phyloP scores from a whole-genome alignment of 2,329 filamentous ascomycete genomes.

The Claviceps fusiformis region DNA sequence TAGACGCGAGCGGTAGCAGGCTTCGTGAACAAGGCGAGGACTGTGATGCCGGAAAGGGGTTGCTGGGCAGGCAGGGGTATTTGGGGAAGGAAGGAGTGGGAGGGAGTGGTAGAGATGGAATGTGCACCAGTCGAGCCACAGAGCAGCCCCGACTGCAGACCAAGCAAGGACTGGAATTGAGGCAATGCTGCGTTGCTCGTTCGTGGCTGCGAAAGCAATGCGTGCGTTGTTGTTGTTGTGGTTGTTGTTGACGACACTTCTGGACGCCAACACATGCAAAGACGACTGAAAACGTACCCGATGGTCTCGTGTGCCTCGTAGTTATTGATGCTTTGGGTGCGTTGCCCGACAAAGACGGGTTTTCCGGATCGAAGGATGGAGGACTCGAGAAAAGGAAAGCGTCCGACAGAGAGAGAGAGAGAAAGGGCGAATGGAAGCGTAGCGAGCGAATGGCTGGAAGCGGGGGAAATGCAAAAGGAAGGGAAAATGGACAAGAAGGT shows the following conservation, averaged over 20 bases:
- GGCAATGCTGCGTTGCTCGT: neutral
- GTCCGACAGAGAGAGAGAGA: conserved; percentile 1
- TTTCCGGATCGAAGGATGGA: neutral
- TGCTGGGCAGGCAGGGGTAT: neutral
- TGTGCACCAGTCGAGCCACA: neutral
- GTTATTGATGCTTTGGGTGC: neutral
- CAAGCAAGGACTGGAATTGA: neutral
- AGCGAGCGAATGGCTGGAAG: conserved; percentile 27
- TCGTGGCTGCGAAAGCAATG: neutral
- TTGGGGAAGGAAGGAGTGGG: conserved; percentile 1
- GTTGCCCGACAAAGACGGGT: neutral
- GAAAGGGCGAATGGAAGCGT: conserved; percentile 13
- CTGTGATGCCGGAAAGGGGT: neutral
- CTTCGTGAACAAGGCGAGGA: neutral
- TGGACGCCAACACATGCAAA: neutral
- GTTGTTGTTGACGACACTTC: neutral
- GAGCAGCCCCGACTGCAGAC: neutral
- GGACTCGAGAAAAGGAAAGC: conserved; percentile 1
- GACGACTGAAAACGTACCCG: neutral
- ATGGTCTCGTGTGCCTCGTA: neutral
- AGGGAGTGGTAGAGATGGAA: neutral
- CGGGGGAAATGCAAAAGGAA: conserved; percentile 15
- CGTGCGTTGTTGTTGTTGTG: neutral
- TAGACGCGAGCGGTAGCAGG: neutral
- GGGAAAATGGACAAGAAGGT: conserved; percentile 13